Percentiles rank a stretch among this genome's conserved stretches.
These are phyloP conservation scores for Osmozyma mogii DNA, from an alignment of 805 yeast genomes.

Conservation along the genomic window DNA sequence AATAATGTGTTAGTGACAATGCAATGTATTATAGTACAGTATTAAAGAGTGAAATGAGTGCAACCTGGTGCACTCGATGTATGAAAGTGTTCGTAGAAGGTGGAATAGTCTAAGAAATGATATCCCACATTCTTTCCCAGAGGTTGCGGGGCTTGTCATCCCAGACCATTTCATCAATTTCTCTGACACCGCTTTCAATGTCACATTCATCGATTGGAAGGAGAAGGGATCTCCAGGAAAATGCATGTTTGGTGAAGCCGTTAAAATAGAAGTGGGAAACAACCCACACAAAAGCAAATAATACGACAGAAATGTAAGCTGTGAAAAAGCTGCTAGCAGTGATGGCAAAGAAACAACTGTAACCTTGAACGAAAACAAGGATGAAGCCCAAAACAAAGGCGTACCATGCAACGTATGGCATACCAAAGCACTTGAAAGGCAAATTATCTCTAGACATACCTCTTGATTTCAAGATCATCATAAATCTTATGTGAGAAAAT, in stretches of 20 bases:
- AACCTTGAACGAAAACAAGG: conserved; percentile 69
- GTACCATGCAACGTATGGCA: conserved; percentile 64
- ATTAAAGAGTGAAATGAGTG: too few species aligned
- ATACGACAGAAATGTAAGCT: conserved; percentile 60
- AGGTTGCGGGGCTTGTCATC: conserved; percentile 42
- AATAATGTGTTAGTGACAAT: background rate
- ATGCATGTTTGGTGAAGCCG: conserved; percentile 24
- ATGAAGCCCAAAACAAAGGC: conserved; percentile 46
- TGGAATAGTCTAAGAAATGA: too few species aligned
- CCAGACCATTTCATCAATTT: conserved; percentile 51
- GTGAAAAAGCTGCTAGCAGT: conserved; percentile 55
- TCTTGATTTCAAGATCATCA: conserved; percentile 53
- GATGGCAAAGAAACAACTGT: conserved; percentile 49
- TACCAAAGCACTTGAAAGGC: conserved; percentile 66
- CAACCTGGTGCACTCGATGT: too few species aligned
- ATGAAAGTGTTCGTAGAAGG: too few species aligned
- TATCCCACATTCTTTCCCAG: conserved; percentile 51
- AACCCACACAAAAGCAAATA: conserved; percentile 49
- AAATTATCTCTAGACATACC: conserved; percentile 60
- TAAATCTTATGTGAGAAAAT: conserved; percentile 60
- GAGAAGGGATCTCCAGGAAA: conserved; percentile 31
- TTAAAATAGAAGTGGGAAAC: conserved; percentile 47
- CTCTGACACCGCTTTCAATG: conserved; percentile 60
- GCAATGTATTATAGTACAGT: too few species aligned
- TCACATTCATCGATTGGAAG: conserved; percentile 55